phyloP scores from a whole-genome alignment of 768 basidiomycete species.

The Boletus barrowsii region DNA sequence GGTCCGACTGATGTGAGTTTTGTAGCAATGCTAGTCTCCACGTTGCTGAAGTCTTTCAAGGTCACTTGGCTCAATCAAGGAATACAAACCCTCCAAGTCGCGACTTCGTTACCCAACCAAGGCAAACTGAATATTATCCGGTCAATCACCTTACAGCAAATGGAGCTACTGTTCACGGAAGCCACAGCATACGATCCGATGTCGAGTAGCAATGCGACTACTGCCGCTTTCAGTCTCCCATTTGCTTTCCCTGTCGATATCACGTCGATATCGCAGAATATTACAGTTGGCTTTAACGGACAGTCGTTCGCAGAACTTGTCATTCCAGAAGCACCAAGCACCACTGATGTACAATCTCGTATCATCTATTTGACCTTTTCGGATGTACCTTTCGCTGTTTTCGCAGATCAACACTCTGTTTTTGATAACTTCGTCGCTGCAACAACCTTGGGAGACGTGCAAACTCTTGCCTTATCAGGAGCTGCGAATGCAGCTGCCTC shows the following conservation, averaged over 20 bases:
- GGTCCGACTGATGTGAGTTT: slow-evolving; percentile 51
- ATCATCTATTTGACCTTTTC: slow-evolving; percentile 60
- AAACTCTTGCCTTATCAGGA: slow-evolving; percentile 53
- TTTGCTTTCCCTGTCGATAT: slow-evolving; percentile 72
- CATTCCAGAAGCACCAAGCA: slow-evolving; percentile 54
- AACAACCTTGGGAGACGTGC: slow-evolving; percentile 47
- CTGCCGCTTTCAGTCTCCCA: slow-evolving; percentile 63
- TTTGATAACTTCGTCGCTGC: slow-evolving; percentile 63
- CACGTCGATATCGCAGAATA: slow-evolving; percentile 55
- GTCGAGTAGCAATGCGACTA: slow-evolving; percentile 57
- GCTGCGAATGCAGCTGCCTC: slow-evolving; percentile 52
- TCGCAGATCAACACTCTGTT: slow-evolving; percentile 42
- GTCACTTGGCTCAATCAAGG: slow-evolving; percentile 72
- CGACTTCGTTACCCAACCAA: slow-evolving; percentile 58
- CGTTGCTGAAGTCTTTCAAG: slow-evolving; percentile 30
- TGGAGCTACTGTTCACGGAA: slow-evolving; percentile 57
- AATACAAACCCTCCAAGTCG: slow-evolving; percentile 59
- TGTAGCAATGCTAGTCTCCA: not conserved
- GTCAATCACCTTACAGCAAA: slow-evolving; percentile 56
- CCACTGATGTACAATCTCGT: slow-evolving; percentile 60
- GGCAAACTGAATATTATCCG: slow-evolving; percentile 63
- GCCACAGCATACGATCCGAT: slow-evolving; percentile 55
- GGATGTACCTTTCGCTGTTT: slow-evolving; percentile 58
- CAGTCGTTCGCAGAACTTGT: slow-evolving; percentile 56
- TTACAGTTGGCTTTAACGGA: slow-evolving; percentile 50